Base-by-base conservation (phyloP, 2,329 filamentous ascomycete species). In the Verticillium tricorpus region DNA sequence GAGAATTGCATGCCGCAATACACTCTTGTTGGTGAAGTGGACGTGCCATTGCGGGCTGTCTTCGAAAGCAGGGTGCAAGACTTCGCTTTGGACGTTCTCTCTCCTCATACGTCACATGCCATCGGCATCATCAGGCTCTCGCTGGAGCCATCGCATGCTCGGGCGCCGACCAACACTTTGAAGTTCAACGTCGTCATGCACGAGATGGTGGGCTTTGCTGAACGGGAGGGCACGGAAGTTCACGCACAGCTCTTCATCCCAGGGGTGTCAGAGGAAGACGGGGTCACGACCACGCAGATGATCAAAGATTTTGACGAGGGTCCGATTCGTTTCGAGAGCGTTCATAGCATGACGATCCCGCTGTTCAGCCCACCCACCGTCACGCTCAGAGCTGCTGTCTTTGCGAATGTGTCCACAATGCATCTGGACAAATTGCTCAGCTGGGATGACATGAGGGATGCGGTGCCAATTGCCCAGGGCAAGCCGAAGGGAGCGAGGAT, bases 111-210 rank as follows among this genome's bases (percentile, higher is more conserved):
- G 0, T 91, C 89, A 31, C 93, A 93, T 69, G 91, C 92, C 9
- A 87, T 98, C 63, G 95, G 94, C 55, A 94, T 97, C 61, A 86
- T 99, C 67, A 91, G 93, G 70, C 80, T 99, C 40, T 94, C 94
- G 0, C 79, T 99, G 7, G 95, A 99, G 72, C 95, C 95, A 15
- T 98, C 94, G 0, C 94, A 92, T 57, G 93, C 94, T 2, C 89
- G 96, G 69, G 94, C 93, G 4, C 95, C 95, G 15, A 91, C 92
- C 14, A 95, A 91, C 62, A 97, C 92, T 2, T 80, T 98, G 62
- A 99, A 98, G 73, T 99, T 99, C 78, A 99, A 98, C 70, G 93
- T 98, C 5, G 93, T 98, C 35, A 97, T 99, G 92, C 93, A 96
- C 71, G 93, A 98, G 71, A 86, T 99, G 77, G 79, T 95, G 39